Base-by-base conservation (phyloP, 2,329 filamentous ascomycete species). In the Teratosphaeria destructans region DNA sequence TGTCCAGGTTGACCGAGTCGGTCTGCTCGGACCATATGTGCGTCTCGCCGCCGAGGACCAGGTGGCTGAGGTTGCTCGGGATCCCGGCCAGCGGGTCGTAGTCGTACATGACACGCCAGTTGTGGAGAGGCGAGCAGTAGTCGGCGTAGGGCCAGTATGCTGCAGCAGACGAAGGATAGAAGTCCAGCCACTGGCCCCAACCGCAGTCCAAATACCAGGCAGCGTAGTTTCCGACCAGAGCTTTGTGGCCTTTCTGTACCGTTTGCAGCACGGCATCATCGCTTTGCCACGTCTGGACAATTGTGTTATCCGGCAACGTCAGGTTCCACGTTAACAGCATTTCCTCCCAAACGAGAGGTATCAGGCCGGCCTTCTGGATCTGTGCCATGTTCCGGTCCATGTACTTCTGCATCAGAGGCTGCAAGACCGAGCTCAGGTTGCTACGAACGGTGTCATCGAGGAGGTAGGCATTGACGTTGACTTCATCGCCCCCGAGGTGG, bases 401-500 rank as follows among this genome's bases (percentile, higher is more conserved):
- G 70, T 95, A 90, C 60, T 81, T 83, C 71, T 95, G 89, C 71
- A 96, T 81, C 26, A 94, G 79, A 1, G 90, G 89, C 68, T 83
- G 81, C 43, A 95, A 77, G 14, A 93, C 80, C 1, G 77, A 73
- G 0, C 79, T 76, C 58, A 85, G 77, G 70, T 87, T 90, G 35
- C 85, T 88, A 5, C 79, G 73, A 43, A 95, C 84, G 0, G 83
- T 87, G 4, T 86, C 82, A 70, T 95, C 90, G 11, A 93, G 81
- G 49, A 78, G 78, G 69, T 90, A 49, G 57, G 86, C 83, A 67
- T 92, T 86, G 62, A 79, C 79, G 73, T 94, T 93, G 62, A 95
- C 84, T 76, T 95, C 91, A 68, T 95, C 91, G 58, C 91, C 91
- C 53, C 91, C 91, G 0, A 88, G 88, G 75, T 95, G 90, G 78